These are phyloP conservation scores for Coprinopsis strossmayeri DNA, from an alignment of 768 basidiomycete genomes.

Conservation along the genomic window DNA sequence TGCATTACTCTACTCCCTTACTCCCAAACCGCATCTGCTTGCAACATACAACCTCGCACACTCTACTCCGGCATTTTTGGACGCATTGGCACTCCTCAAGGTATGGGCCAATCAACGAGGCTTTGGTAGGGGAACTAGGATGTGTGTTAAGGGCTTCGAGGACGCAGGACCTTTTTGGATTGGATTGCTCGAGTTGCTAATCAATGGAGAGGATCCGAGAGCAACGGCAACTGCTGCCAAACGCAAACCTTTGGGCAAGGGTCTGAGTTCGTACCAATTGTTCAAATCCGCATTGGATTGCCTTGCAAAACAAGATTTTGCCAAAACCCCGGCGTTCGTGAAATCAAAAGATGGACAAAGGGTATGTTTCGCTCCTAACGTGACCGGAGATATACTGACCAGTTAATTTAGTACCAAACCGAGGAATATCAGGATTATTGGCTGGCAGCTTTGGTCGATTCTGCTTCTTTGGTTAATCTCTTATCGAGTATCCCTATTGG, in stretches of 20 bases:
- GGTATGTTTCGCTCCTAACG: conserved; percentile 28
- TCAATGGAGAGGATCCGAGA: conserved; percentile 59
- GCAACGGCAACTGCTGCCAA: conserved; percentile 29
- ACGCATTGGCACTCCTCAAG: conserved; percentile 73
- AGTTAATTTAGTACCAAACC: conserved; percentile 40
- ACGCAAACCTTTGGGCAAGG: conserved; percentile 61
- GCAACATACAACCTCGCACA: conserved; percentile 47
- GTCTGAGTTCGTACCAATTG: conserved; percentile 86
- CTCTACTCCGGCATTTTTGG: conserved; percentile 54
- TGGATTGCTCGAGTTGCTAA: conserved; percentile 49
- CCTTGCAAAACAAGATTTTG: conserved; percentile 70
- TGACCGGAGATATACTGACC: background rate
- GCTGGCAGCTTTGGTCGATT: conserved; percentile 69
- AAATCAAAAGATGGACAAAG: conserved; percentile 48
- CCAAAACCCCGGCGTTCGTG: conserved; percentile 48
- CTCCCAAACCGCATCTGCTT: conserved; percentile 47
- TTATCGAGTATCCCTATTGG: conserved; percentile 68
- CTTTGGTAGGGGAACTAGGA: conserved; percentile 49
- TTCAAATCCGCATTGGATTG: conserved; percentile 83
- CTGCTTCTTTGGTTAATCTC: conserved; percentile 70
- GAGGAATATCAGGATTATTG: conserved; percentile 48
- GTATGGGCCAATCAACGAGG: conserved; percentile 91
- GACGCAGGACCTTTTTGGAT: conserved; percentile 65
- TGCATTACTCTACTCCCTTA: conserved; percentile 48
- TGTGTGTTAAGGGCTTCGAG: conserved; percentile 67